phyloP scores from a whole-genome alignment of 805 yeast species.

The Candida tallmaniae region DNA sequence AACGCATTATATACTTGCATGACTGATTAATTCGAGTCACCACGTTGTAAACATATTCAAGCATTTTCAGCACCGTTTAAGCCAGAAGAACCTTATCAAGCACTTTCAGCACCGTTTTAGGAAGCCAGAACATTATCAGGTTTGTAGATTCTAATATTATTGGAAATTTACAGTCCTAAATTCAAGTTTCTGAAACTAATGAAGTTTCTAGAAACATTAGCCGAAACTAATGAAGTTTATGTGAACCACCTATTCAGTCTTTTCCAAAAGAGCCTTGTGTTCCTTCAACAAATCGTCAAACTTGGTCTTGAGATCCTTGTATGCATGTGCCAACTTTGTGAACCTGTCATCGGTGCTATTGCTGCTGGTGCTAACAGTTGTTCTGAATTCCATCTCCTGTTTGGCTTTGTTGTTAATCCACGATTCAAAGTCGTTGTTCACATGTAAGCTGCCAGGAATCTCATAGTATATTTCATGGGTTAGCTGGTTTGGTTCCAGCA shows the following conservation, averaged over 20 bases:
- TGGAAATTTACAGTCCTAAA: too few species aligned
- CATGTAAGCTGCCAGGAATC: conserved; percentile 16
- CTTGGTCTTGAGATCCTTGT: conserved; percentile 51
- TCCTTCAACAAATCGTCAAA: conserved; percentile 56
- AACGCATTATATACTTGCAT: too few species aligned
- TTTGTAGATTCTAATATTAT: too few species aligned
- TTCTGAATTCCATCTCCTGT: conserved; percentile 51
- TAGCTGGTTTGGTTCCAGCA: conserved; percentile 35
- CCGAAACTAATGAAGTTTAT: too few species aligned
- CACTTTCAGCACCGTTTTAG: too few species aligned
- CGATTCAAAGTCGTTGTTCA: conserved; percentile 28
- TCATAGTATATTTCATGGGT: conserved; percentile 42
- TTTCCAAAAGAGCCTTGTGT: conserved; percentile 35
- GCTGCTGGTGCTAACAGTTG: conserved; percentile 14
- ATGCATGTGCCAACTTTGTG: conserved; percentile 51
- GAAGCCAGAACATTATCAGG: too few species aligned
- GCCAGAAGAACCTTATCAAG: too few species aligned
- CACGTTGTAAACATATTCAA: too few species aligned
- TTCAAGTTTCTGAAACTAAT: too few species aligned
- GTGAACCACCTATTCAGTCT: not conserved
- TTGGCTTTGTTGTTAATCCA: conserved; percentile 46
- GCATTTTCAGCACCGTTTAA: too few species aligned
- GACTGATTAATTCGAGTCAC: not conserved
- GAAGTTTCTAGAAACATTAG: too few species aligned
- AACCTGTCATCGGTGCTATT: conserved; percentile 28